Conservation (phyloP, 176 grass and related monocot species). For the Carex kokanica region DNA sequence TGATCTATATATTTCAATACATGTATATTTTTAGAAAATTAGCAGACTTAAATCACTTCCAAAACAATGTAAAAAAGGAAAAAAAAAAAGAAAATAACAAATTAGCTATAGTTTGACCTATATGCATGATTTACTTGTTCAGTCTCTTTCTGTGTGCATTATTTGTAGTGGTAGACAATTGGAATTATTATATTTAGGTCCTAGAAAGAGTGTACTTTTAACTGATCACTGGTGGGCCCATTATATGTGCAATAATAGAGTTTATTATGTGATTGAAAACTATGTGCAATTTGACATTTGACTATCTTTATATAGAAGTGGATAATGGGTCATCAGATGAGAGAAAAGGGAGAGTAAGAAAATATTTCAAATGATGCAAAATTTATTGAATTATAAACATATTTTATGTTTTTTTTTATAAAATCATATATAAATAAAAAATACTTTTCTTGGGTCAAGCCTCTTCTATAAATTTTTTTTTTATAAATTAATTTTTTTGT, state of each 20-base stretch:
- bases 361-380: neutral
- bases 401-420: neutral
- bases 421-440: neutral
- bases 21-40: neutral
- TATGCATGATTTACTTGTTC: neutral
- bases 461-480: too few relatives aligned
- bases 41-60: neutral
- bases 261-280: slow-evolving; percentile 16
- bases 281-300: slow-evolving; percentile 14
- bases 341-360: neutral
- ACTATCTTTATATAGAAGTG: neutral
- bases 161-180: slow-evolving; percentile 29
- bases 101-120: too few relatives aligned
- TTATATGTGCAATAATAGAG: slow-evolving; percentile 26
- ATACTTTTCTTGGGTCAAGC: too few relatives aligned
- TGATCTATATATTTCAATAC: too few relatives aligned
- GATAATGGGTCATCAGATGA: neutral
- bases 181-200: neutral
- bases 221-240: neutral
- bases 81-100: neutral
- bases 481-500: too few relatives aligned
- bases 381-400: neutral
- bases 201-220: slow-evolving; percentile 33
- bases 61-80: neutral
- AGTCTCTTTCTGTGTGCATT: slow-evolving; percentile 11